A percentile compares a stretch with the other conserved stretches of the same genome.
Conservation (phyloP, 805 yeast species). For the Schizosaccharomyces cryophilus region DNA sequence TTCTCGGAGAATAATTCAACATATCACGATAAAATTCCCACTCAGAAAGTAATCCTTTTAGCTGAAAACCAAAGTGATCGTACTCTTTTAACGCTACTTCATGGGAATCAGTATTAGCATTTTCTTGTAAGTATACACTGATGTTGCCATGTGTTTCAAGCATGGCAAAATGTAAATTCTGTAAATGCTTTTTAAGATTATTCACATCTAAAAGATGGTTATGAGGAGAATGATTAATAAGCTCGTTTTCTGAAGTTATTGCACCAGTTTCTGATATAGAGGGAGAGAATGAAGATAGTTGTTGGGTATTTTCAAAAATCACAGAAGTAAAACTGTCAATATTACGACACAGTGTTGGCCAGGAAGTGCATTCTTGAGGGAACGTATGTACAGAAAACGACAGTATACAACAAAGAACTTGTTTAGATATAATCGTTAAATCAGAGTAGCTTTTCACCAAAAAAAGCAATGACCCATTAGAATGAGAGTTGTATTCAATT, state of each 20-base stretch:
- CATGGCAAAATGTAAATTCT: not conserved
- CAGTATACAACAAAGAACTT: not conserved
- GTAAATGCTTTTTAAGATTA: not conserved
- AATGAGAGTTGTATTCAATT: not conserved
- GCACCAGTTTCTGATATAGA: no score
- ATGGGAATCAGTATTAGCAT: not conserved
- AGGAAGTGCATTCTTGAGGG: not conserved
- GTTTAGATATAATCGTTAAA: not conserved
- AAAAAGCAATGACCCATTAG: not conserved
- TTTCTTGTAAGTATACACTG: not conserved
- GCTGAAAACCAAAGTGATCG: not conserved
- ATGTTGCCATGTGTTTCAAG: not conserved
- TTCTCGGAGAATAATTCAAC: not conserved
- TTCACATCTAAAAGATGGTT: not conserved
- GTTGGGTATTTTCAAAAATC: not conserved
- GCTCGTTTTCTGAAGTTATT: no score
- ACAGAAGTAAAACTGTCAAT: not conserved
- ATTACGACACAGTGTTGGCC: not conserved
- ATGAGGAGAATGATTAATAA: not conserved
- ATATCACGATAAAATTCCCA: not conserved
- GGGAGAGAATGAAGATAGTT: no score
- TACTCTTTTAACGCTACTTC: not conserved
- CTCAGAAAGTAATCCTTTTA: not conserved
- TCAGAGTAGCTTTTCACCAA: not conserved
- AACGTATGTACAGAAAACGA: not conserved